Percentiles rank a stretch among this genome's conserved stretches.
Evolutionary conservation across 805 yeast species (phyloP).

Genomic region (Pichia nakasei): DNA sequence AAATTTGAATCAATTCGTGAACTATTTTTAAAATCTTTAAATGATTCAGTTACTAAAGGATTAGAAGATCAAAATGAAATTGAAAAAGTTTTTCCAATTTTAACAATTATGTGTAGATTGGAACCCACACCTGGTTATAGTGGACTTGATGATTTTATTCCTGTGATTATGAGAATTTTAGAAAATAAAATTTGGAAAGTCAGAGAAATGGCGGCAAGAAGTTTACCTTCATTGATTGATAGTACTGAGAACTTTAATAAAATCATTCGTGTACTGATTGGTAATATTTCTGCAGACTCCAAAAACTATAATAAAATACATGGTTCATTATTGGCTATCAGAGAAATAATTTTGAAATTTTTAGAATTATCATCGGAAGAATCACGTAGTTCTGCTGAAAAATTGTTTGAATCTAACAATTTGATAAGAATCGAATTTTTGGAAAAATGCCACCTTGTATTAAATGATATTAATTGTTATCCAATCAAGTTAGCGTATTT

Average conservation of each 20-base stretch:
- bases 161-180: constrained; percentile 40
- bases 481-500: constrained; percentile 19
- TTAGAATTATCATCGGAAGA: not conserved
- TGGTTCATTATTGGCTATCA: constrained; percentile 48
- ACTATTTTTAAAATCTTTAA: constrained; percentile 38
- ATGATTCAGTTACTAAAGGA: constrained; percentile 26
- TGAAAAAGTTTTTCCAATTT: constrained; percentile 66
- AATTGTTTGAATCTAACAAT: not conserved
- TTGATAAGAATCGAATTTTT: constrained; percentile 7
- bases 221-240: constrained; percentile 44
- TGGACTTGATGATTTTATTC: constrained; percentile 45
- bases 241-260: constrained; percentile 20
- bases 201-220: constrained; percentile 77
- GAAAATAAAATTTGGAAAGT: constrained; percentile 65
- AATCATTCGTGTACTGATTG: constrained; percentile 20
- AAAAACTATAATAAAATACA: constrained; percentile 41
- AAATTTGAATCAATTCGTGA: constrained; percentile 46
- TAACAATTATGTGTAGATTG: constrained; percentile 62
- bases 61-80: constrained; percentile 17
- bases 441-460: constrained; percentile 12
- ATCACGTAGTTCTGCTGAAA: not conserved
- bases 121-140: constrained; percentile 50
- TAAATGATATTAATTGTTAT: constrained; percentile 12
- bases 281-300: not conserved
- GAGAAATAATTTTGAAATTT: constrained; percentile 23